Conservation (phyloP, 345 rosid genomes). For the Populus simonii region DNA sequence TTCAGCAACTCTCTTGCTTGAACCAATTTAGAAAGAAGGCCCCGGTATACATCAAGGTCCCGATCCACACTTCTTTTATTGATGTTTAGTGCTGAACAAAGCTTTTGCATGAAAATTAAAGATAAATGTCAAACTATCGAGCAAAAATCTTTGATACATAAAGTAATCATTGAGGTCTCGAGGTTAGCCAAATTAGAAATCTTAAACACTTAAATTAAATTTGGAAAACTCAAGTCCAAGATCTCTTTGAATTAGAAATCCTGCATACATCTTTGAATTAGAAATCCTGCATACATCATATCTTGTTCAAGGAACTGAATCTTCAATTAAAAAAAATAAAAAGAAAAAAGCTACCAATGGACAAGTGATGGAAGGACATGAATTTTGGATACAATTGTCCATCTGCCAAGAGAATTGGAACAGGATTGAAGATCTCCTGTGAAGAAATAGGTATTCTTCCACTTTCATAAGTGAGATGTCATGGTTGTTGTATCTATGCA, state of each 20-base stretch:
- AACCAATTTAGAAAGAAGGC: slow-evolving; percentile 88
- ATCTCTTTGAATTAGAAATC: background rate
- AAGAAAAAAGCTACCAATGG: background rate
- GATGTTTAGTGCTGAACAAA: slow-evolving; percentile 82
- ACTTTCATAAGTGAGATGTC: no score
- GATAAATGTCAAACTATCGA: background rate
- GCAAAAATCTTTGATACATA: background rate
- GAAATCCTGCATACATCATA: background rate
- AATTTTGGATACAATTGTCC: background rate
- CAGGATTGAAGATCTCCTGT: background rate
- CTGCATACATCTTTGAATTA: no score
- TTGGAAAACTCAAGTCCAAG: background rate
- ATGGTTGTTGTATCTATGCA: no score
- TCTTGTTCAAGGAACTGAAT: background rate
- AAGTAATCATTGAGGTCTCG: background rate
- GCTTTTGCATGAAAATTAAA: slow-evolving; percentile 45
- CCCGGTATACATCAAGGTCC: slow-evolving; percentile 94
- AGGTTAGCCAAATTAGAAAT: background rate
- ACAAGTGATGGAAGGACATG: background rate
- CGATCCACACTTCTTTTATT: slow-evolving; percentile 89
- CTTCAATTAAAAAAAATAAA: background rate
- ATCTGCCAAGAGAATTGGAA: background rate
- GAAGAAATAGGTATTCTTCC: background rate
- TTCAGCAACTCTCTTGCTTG: slow-evolving; percentile 93
- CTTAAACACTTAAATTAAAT: background rate